phyloP scores from a whole-genome alignment of 331 rosid species.

The Quercus tomentella region DNA sequence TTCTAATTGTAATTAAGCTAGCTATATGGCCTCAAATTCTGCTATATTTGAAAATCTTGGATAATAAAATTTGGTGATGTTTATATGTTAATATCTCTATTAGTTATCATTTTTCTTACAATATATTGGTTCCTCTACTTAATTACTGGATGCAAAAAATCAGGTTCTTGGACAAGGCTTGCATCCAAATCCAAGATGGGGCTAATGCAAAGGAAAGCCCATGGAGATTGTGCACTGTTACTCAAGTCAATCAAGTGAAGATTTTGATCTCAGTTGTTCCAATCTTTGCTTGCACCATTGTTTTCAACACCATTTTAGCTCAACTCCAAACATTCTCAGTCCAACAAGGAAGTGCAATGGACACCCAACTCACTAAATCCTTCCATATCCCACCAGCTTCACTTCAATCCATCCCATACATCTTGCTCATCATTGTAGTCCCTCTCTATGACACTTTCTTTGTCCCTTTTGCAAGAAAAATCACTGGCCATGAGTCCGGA shows the following conservation, averaged over 20 bases:
- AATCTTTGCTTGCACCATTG: conserved; percentile 68
- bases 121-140: not conserved
- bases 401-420: conserved; percentile 81
- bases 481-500: conserved; percentile 77
- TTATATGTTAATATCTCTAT: not conserved
- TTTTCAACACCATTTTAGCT: conserved; percentile 77
- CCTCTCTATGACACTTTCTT: conserved; percentile 77
- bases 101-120: not conserved
- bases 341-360: conserved; percentile 72
- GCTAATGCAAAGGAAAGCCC: conserved; percentile 42
- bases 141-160: not conserved
- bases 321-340: conserved; percentile 83
- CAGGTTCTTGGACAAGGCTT: conserved; percentile 74
- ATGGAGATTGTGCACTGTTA: conserved; percentile 54
- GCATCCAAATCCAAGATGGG: conserved; percentile 50
- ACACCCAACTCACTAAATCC: conserved; percentile 55
- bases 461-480: conserved; percentile 67
- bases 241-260: conserved; percentile 67
- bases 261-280: conserved; percentile 55
- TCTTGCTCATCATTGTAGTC: conserved; percentile 63
- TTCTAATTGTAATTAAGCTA: too few species aligned
- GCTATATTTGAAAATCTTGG: not conserved
- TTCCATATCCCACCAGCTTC: conserved; percentile 84
- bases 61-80: not conserved
- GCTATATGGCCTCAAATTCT: not conserved